Evolutionary conservation across 208 protist species (phyloP), one percentile per base, ranked within the genome.

Genomic region (Acanthamoeba healyi): DNA sequence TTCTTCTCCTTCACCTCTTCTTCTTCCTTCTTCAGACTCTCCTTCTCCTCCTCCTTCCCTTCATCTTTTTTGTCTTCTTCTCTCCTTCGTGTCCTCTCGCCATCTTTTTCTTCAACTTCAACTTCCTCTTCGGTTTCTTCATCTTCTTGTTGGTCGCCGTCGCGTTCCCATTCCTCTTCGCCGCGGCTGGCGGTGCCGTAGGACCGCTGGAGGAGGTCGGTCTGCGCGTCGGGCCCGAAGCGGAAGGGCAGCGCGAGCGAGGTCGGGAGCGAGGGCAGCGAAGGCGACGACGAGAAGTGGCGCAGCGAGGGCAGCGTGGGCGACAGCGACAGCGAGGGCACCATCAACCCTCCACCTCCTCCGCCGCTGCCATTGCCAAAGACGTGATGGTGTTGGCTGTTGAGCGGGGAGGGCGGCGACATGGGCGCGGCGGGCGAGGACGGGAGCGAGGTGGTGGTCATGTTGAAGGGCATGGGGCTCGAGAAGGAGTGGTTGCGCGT

Each of bases 401-500:
- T 74, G 65, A 40, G 63, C 34, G 63, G 34, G 26, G 63, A 38
- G 9, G 63, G 40, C 24, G 70, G 32, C 10, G 36, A 46, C 14
- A n/a, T 6, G 38, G 70, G 22, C 14, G 36, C 3, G 29, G 34
- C 22, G 32, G 70, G 32, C 17, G 70, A 26, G 0, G 70, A 79
- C 36, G 36, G 40, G 36, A 44, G 36, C 36, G 70, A 79, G 34
- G 70, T 36, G 29, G 61, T 67, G 61, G n/a, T 34, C 6, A n/a
- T 36, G 61, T 36, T 7, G 61, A 67, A 67, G 24, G 61, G 61
- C 61, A 67, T 67, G 29, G 61, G 61, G 61, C 61, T 67, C 61
- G 61, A 79, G 70, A 79, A 79, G 40, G 70, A 79, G 70, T 79
- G 70, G 70, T 79, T 79, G 34, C 70, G 70, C 10, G 61, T 36